Base-by-base conservation (phyloP, 1,284 basidiomycete genomes). In the Volvariella volvacea region DNA sequence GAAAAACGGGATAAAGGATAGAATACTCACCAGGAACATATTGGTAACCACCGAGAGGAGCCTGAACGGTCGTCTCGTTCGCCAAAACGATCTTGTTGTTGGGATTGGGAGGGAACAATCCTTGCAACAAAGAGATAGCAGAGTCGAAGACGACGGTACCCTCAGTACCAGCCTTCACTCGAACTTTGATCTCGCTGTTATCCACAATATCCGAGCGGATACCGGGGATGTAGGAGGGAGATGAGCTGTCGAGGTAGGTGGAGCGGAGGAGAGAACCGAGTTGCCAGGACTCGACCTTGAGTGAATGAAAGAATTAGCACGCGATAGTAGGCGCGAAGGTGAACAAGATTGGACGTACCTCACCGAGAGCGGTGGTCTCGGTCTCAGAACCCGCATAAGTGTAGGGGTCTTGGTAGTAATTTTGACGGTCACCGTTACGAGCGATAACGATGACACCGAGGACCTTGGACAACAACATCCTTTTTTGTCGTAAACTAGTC, bases 141-240 rank as follows among this genome's bases (percentile, higher is more conserved):
- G 83, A 85, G 67, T 92, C 87, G 62, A 92, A 88, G 52, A 92
- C 88, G 30, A 88, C 83, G 16, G 81, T 72, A 39, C 88, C 89
- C 60, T 92, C 90, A 44, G 81, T 84, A 43, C 88, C 90, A 44
- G 81, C 83, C 65, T 92, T 91, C 56, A 85, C 85, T 48, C 79
- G 78, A 44, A 86, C 76, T 54, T 83, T 79, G 51, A 89, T 68
- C 61, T 89, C 76, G 48, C 67, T 70, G 54, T 84, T 81, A 65
- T 86, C 75, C 33, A 84, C 79, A 48, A 87, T 69, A 51, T 86
- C 80, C 22, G 71, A 62, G 48, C 70, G 68, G 58, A 93, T 76
- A 22, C 77, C 82, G 22, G 71, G 63, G 54, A 94, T 84, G 58
- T 76, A 80, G 14, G 78, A 79, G 1, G 79, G 62, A 16, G 83